A percentile compares a stretch with the other conserved stretches of the same genome.
phyloP scores from a whole-genome alignment of 805 yeast genomes.

The Yamadazyma sp. region DNA sequence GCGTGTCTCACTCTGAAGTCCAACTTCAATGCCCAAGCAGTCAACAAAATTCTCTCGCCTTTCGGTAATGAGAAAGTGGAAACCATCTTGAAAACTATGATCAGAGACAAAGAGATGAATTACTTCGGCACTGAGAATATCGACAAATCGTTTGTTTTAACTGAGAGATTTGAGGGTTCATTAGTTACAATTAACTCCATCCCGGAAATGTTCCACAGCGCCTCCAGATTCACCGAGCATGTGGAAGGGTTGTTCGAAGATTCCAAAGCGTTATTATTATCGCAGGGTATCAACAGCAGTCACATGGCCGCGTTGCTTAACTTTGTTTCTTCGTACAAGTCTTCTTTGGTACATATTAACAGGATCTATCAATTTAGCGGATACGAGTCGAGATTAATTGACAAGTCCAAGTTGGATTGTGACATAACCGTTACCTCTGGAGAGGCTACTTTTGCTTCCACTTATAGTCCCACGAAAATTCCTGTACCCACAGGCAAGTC shows the following conservation, averaged over 20 bases:
- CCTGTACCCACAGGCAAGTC: slow-evolving; percentile 61
- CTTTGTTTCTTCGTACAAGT: slow-evolving; percentile 41
- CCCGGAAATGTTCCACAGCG: slow-evolving; percentile 23
- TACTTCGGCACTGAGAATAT: slow-evolving; percentile 40
- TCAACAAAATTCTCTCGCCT: slow-evolving; percentile 45
- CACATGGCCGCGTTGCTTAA: slow-evolving; percentile 64
- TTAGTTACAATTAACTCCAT: not conserved
- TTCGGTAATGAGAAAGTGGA: slow-evolving; percentile 48
- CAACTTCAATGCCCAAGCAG: slow-evolving; percentile 46
- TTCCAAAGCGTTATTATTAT: slow-evolving; percentile 54
- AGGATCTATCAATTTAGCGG: slow-evolving; percentile 53
- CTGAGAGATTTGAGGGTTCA: slow-evolving; percentile 40
- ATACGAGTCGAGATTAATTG: slow-evolving; percentile 75
- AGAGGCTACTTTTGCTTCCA: not conserved
- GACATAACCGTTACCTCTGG: slow-evolving; percentile 47
- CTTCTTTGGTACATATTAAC: slow-evolving; percentile 55
- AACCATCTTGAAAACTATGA: slow-evolving; percentile 51
- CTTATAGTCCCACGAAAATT: slow-evolving; percentile 15
- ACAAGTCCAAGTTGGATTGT: slow-evolving; percentile 63
- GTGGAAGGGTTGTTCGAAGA: slow-evolving; percentile 42
- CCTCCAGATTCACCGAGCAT: slow-evolving; percentile 46
- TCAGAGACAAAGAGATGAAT: slow-evolving; percentile 55
- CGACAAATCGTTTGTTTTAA: slow-evolving; percentile 51
- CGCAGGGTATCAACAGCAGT: slow-evolving; percentile 59
- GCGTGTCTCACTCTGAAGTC: slow-evolving; percentile 56